These are phyloP conservation scores for Camelina hispida DNA, from an alignment of 345 rosid genomes.

Conservation along the genomic window DNA sequence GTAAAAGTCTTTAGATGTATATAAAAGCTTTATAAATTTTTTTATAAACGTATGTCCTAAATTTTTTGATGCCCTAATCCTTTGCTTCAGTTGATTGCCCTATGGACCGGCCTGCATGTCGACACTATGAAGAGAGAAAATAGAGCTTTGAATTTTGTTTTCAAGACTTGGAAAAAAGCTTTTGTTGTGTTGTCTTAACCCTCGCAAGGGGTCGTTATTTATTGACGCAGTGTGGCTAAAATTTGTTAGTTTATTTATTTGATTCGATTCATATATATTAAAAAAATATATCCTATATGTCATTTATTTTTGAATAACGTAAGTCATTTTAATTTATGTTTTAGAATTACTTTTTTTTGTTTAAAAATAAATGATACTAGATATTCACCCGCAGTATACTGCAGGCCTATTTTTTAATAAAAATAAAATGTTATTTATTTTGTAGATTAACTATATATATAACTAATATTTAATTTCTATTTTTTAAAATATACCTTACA, in stretches of 20 bases:
- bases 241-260: constrained; percentile 18
- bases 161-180: constrained; percentile 22
- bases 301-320: background rate
- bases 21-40: too few relatives aligned
- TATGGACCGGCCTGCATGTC: too few relatives aligned
- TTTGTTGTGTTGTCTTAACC: constrained; percentile 26
- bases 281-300: background rate
- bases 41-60: too few relatives aligned
- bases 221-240: constrained; percentile 15
- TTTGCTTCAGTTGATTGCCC: too few relatives aligned
- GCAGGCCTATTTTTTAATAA: too few relatives aligned
- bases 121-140: constrained; percentile 55
- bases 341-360: background rate
- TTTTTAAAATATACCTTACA: too few relatives aligned
- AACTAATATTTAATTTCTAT: too few relatives aligned
- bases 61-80: too few relatives aligned
- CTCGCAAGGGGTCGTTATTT: constrained; percentile 27
- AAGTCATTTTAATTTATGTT: background rate
- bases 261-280: constrained; percentile 25
- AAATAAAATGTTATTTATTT: too few relatives aligned
- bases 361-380: background rate
- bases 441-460: too few relatives aligned
- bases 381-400: too few relatives aligned
- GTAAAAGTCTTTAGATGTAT: too few relatives aligned
- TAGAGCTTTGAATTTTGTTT: background rate